Conservation (phyloP, 257 asterid genomes). For the Cinchona pubescens region DNA sequence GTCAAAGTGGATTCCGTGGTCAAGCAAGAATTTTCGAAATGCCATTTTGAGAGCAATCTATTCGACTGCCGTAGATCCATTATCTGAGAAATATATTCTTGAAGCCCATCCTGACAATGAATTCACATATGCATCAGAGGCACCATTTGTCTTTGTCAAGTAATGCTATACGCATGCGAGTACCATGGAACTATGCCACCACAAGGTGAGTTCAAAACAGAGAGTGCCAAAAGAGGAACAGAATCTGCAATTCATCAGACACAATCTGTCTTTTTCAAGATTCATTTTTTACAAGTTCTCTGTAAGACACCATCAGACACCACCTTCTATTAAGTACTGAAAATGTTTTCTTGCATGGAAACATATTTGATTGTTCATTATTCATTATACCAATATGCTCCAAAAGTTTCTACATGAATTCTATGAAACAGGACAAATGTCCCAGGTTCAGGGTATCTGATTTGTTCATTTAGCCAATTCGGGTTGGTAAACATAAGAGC, state of each 20-base stretch:
- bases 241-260: neutral
- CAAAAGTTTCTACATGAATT: neutral
- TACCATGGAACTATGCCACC: neutral
- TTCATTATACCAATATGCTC: neutral
- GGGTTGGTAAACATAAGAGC: too few species aligned
- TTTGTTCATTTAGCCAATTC: neutral
- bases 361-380: neutral
- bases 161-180: neutral
- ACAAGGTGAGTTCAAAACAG: neutral
- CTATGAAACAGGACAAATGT: neutral
- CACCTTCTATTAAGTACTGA: neutral
- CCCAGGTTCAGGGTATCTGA: neutral
- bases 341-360: neutral
- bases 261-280: neutral
- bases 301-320: too few species aligned
- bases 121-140: too few species aligned
- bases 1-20: conserved; percentile 44
- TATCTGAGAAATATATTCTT: conserved; percentile 85
- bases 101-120: conserved; percentile 83
- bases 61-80: conserved; percentile 97
- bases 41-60: conserved; percentile 99
- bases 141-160: too few species aligned
- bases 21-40: conserved; percentile 82
- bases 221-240: neutral
- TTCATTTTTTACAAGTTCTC: neutral